Evolutionary conservation across 2,329 filamentous ascomycete species (phyloP).

Genomic region (Penicillium fuscoglaucum): DNA sequence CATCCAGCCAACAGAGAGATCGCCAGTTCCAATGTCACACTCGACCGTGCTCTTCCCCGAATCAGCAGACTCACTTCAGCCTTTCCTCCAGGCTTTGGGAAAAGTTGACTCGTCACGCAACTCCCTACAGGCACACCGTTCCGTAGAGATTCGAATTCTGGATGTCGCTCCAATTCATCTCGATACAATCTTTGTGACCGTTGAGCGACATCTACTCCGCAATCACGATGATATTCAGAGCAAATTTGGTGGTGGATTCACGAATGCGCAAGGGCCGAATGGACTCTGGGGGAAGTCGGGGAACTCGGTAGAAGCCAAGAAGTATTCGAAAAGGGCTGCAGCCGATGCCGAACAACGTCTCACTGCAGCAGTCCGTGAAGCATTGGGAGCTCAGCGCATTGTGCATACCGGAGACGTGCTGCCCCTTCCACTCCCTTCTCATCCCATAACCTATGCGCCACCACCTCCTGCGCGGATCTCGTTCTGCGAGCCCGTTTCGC

Average conservation of each 20-base stretch:
- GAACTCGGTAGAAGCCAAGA: constrained; percentile 33
- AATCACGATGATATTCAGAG: constrained; percentile 80
- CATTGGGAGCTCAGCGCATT: constrained; percentile 69
- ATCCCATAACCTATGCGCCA: constrained; percentile 82
- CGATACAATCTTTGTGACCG: constrained; percentile 81
- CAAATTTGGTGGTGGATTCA: constrained; percentile 71
- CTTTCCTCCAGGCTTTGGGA: constrained; percentile 72
- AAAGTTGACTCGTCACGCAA: constrained; percentile 74
- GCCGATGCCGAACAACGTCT: constrained; percentile 58
- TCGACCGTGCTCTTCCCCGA: constrained; percentile 76
- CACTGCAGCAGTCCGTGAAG: constrained; percentile 68
- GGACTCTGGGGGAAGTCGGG: constrained; percentile 40
- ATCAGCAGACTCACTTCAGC: constrained; percentile 73
- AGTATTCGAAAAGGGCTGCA: constrained; percentile 36
- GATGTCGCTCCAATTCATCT: constrained; percentile 77
- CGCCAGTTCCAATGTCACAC: constrained; percentile 63
- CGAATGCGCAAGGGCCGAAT: constrained; percentile 39
- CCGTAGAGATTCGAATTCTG: constrained; percentile 80
- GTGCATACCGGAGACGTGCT: constrained; percentile 83
- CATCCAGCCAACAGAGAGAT: constrained; percentile 46
- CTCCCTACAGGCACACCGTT: constrained; percentile 68
- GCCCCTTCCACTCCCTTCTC: constrained; percentile 71
- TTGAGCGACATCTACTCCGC: constrained; percentile 77
- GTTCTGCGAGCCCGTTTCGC: constrained; percentile 91
- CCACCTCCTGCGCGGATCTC: constrained; percentile 83